A percentile compares a stretch with the other conserved stretches of the same genome.
Conservation (phyloP, 352 stramenopile species). For the Pythium scleroteichum region DNA sequence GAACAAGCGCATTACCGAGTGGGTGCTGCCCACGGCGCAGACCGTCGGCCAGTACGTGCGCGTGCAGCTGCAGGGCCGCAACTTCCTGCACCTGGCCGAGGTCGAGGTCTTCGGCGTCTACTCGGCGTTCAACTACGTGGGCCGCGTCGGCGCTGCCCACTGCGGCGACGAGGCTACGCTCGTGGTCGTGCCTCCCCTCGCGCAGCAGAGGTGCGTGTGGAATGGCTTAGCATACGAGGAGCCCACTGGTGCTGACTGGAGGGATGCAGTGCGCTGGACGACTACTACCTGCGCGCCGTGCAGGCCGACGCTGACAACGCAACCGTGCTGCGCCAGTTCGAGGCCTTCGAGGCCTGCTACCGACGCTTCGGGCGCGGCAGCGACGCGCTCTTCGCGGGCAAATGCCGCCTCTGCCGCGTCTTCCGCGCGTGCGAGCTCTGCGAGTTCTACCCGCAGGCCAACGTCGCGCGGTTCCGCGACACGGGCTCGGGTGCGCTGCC, state of each 20-base stretch:
- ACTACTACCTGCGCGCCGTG: slow-evolving; percentile 88
- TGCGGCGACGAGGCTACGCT: slow-evolving; percentile 89
- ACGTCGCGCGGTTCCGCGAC: slow-evolving; percentile 30
- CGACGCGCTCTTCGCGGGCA: slow-evolving; percentile 17
- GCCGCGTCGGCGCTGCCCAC: slow-evolving; percentile 71
- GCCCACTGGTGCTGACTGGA: neutral
- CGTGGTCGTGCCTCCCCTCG: slow-evolving; percentile 75
- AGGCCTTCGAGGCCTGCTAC: slow-evolving; percentile 83
- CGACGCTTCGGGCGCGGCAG: slow-evolving; percentile 67
- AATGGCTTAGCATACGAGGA: no score
- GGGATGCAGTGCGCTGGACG: slow-evolving; percentile 48
- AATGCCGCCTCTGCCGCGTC: slow-evolving; percentile 83
- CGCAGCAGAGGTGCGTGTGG: slow-evolving; percentile 52
- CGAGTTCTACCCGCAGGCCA: slow-evolving; percentile 60
- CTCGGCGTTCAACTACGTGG: slow-evolving; percentile 81
- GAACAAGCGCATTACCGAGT: slow-evolving; percentile 84
- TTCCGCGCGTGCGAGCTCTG: slow-evolving; percentile 89
- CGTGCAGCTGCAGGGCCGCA: slow-evolving; percentile 89
- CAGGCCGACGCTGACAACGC: slow-evolving; percentile 90
- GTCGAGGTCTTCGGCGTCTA: slow-evolving; percentile 92
- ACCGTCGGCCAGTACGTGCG: slow-evolving; percentile 77
- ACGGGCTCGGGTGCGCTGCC: slow-evolving; percentile 20
- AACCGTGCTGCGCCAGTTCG: slow-evolving; percentile 88
- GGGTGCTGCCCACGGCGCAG: slow-evolving; percentile 83
- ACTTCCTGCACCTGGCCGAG: slow-evolving; percentile 91